These are phyloP conservation scores for Vigna angularis DNA, from an alignment of 306 rosid species.

Conservation along the genomic window DNA sequence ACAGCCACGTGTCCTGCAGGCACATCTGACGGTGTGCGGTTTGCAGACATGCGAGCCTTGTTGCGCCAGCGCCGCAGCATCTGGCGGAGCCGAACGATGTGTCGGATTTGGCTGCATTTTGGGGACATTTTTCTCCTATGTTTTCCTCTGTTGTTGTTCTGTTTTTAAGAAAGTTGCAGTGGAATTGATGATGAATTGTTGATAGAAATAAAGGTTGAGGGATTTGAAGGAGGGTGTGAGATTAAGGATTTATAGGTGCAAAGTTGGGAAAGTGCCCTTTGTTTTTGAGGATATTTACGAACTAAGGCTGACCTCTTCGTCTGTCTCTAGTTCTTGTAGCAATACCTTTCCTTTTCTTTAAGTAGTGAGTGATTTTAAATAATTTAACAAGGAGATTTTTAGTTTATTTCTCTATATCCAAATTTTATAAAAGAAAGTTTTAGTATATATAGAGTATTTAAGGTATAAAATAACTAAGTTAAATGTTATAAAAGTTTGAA, in stretches of 20 bases:
- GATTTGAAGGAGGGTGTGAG: neutral
- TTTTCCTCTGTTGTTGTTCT: neutral
- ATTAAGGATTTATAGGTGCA: conserved; percentile 38
- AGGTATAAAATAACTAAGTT: too few relatives aligned
- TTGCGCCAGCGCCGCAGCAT: conserved; percentile 90
- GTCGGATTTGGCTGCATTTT: conserved; percentile 90
- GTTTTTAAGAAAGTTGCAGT: neutral
- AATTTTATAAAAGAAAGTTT: too few relatives aligned
- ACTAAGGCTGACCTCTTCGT: neutral
- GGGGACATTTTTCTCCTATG: conserved; percentile 50
- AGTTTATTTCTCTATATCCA: too few relatives aligned
- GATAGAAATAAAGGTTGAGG: conserved; percentile 21
- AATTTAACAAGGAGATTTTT: too few relatives aligned
- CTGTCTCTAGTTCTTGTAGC: conserved; percentile 24
- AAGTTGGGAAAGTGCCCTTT: conserved; percentile 33
- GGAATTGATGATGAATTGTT: neutral
- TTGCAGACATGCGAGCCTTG: conserved; percentile 77
- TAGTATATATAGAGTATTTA: too few relatives aligned
- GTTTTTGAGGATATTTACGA: conserved; percentile 55
- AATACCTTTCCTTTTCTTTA: too few relatives aligned
- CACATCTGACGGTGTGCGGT: conserved; percentile 76
- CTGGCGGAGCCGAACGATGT: conserved; percentile 90
- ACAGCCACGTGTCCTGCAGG: conserved; percentile 95
- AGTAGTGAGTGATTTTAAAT: too few relatives aligned
- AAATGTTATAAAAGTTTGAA: too few relatives aligned